Evolutionary conservation across 2,329 filamentous ascomycete species (phyloP).

Genomic region (Venturia pyrina): DNA sequence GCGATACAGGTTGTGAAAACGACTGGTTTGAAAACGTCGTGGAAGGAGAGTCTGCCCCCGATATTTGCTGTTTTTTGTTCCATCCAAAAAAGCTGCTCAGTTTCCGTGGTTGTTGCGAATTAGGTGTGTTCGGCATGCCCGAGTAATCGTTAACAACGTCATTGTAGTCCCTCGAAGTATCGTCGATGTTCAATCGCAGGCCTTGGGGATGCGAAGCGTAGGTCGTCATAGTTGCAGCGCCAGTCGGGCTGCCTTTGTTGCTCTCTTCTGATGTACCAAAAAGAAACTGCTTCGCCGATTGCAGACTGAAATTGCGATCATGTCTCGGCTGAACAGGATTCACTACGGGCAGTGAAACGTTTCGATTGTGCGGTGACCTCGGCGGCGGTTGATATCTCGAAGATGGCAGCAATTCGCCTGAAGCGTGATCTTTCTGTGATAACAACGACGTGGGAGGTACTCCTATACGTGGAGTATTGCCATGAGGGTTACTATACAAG

Average conservation of each 20-base stretch:
- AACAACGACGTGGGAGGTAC: constrained; percentile 3
- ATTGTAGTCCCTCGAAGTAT: constrained; percentile 27
- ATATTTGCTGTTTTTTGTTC: constrained; percentile 45
- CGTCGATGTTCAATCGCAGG: constrained; percentile 26
- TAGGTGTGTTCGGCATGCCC: constrained; percentile 27
- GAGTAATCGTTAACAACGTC: constrained; percentile 24
- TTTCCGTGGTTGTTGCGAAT: constrained; percentile 37
- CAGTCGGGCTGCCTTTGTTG: constrained; percentile 17
- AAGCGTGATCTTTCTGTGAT: background rate
- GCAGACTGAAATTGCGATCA: constrained; percentile 27
- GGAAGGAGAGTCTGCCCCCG: constrained; percentile 46
- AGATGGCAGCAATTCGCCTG: background rate
- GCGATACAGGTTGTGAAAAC: constrained; percentile 46
- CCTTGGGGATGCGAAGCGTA: constrained; percentile 25
- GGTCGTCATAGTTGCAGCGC: constrained; percentile 21
- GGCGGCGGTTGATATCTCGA: constrained; percentile 1
- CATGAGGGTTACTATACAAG: constrained; percentile 16
- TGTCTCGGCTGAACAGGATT: constrained; percentile 21
- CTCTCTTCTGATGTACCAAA: constrained; percentile 19
- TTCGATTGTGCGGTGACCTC: constrained; percentile 8
- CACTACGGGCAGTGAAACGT: constrained; percentile 13
- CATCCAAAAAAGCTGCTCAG: constrained; percentile 60
- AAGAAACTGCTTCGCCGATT: constrained; percentile 21
- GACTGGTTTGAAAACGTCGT: constrained; percentile 54
- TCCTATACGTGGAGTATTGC: constrained; percentile 4